These are phyloP conservation scores for Avena insularis DNA, from an alignment of 176 grass and related monocot genomes.

Conservation along the genomic window DNA sequence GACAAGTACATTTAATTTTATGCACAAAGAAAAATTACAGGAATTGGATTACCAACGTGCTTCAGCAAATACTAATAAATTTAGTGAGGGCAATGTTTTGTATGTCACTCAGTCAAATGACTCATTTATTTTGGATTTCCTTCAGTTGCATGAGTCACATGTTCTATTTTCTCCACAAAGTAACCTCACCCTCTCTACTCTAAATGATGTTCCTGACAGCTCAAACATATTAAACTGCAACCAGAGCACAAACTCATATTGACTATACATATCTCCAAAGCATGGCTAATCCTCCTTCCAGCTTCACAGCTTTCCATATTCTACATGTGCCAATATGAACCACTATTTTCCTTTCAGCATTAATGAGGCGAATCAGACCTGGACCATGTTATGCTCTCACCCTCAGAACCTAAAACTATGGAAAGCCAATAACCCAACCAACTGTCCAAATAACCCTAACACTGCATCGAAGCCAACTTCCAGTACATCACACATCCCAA, in stretches of 20 bases:
- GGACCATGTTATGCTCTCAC: background rate
- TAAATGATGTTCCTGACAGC: background rate
- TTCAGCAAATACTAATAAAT: background rate
- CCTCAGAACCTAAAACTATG: background rate
- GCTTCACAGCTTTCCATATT: background rate
- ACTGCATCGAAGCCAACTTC: background rate
- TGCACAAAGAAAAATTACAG: background rate
- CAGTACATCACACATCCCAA: background rate
- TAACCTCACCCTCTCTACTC: background rate
- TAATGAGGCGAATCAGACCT: background rate
- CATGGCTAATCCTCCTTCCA: background rate
- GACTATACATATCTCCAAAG: slow-evolving; percentile 8
- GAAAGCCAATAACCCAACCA: slow-evolving; percentile 4
- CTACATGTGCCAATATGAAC: background rate
- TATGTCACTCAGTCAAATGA: background rate
- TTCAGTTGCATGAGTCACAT: background rate
- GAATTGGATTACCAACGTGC: background rate
- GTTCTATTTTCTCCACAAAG: background rate
- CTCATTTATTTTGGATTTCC: background rate
- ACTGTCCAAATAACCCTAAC: background rate
- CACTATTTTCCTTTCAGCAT: background rate
- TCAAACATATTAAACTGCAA: slow-evolving; percentile 5
- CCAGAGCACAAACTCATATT: background rate
- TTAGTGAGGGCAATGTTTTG: background rate
- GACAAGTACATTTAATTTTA: slow-evolving; percentile 26